A percentile compares a stretch with the other conserved stretches of the same genome.
Conservation (phyloP, 2,329 filamentous ascomycete genomes). For the Fusarium marasasianum region DNA sequence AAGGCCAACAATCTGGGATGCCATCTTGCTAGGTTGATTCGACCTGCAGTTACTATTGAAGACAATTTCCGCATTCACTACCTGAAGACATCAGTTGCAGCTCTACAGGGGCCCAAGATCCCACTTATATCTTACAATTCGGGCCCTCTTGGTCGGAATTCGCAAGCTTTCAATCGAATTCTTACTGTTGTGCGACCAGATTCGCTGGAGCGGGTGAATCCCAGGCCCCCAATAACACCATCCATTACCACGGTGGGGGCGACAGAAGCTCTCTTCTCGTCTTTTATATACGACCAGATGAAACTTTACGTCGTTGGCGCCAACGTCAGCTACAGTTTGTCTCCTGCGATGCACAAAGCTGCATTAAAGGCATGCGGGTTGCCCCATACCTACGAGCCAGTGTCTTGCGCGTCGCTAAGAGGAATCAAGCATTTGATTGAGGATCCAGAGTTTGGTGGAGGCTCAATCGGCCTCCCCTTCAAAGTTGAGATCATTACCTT, state of each 20-base stretch:
- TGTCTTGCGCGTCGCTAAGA: slow-evolving; percentile 69
- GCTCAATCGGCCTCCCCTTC: slow-evolving; percentile 77
- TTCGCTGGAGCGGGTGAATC: slow-evolving; percentile 33
- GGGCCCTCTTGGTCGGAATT: slow-evolving; percentile 69
- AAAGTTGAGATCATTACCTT: slow-evolving; percentile 77
- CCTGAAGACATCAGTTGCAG: slow-evolving; percentile 61
- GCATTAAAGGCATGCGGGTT: slow-evolving; percentile 75
- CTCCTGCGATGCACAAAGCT: slow-evolving; percentile 80
- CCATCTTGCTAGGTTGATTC: slow-evolving; percentile 69
- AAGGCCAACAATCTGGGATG: slow-evolving; percentile 67
- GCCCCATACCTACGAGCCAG: slow-evolving; percentile 72
- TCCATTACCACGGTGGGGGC: slow-evolving; percentile 69
- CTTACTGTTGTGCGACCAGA: slow-evolving; percentile 68
- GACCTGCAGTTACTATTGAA: slow-evolving; percentile 63
- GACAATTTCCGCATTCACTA: slow-evolving; percentile 71
- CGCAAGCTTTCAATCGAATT: slow-evolving; percentile 72
- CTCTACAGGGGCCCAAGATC: slow-evolving; percentile 52
- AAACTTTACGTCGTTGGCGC: slow-evolving; percentile 80
- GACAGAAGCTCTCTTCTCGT: slow-evolving; percentile 71
- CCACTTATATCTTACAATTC: slow-evolving; percentile 73
- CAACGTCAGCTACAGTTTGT: slow-evolving; percentile 76
- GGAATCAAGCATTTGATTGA: slow-evolving; percentile 71
- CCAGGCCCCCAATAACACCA: slow-evolving; percentile 38
- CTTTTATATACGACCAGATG: slow-evolving; percentile 74
- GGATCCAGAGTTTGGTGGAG: slow-evolving; percentile 75